Percentiles rank a stretch among this genome's conserved stretches.
These are phyloP conservation scores for Emydomyces testavorans DNA, from an alignment of 2,329 filamentous ascomycete species.

Conservation along the genomic window DNA sequence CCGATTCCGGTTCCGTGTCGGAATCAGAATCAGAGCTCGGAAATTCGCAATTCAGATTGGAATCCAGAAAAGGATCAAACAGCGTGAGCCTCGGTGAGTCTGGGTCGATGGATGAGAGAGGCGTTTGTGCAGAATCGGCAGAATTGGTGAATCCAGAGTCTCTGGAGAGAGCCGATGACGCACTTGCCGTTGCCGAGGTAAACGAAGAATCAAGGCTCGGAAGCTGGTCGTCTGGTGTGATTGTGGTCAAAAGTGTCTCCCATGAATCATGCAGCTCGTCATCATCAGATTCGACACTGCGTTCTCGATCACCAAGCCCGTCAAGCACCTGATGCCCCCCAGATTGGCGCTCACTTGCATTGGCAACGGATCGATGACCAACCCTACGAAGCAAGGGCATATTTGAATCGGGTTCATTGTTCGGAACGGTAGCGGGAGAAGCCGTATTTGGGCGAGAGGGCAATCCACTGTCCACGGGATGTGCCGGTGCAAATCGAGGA, in stretches of 20 bases:
- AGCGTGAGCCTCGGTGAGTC: constrained; percentile 17
- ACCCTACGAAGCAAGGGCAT: constrained; percentile 27
- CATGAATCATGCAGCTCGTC: constrained; percentile 50
- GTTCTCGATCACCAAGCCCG: constrained; percentile 71
- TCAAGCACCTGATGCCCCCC: constrained; percentile 39
- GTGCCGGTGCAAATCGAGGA: constrained; percentile 37
- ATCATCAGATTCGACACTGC: constrained; percentile 56
- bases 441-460: constrained; percentile 1
- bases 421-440: not conserved
- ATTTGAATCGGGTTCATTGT: constrained; percentile 18
- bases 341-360: constrained; percentile 17
- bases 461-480: constrained; percentile 13
- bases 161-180: constrained; percentile 21
- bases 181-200: constrained; percentile 42
- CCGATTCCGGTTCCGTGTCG: constrained; percentile 8
- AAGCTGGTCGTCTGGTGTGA: constrained; percentile 68
- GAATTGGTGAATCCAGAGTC: constrained; percentile 25
- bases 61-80: constrained; percentile 28
- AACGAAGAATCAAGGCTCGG: constrained; percentile 78
- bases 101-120: constrained; percentile 20
- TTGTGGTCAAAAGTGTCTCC: constrained; percentile 68
- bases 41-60: constrained; percentile 29
- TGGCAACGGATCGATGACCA: constrained; percentile 25
- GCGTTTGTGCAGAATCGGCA: constrained; percentile 37
- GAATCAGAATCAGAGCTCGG: constrained; percentile 16